These are phyloP conservation scores for Trametes elegans DNA, from an alignment of 768 basidiomycete species.

Conservation along the genomic window DNA sequence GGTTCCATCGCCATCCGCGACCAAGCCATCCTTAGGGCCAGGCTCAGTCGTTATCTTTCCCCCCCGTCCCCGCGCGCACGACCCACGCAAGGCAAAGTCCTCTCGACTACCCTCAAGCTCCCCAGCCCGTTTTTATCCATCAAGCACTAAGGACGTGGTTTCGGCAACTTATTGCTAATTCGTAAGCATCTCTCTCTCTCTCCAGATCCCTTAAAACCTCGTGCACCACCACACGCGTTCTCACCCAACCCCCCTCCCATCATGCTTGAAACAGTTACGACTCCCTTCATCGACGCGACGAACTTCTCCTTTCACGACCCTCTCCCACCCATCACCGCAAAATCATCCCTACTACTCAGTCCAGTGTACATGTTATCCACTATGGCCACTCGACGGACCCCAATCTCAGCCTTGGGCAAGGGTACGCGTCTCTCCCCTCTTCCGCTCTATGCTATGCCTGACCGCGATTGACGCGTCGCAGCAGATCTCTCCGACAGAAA, in stretches of 20 bases:
- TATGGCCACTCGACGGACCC: conserved; percentile 25
- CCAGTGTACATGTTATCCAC: conserved; percentile 26
- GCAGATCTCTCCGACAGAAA: conserved; percentile 40
- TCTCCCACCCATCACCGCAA: conserved; percentile 33
- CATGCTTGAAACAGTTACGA: conserved; percentile 70
- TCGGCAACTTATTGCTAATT: conserved; percentile 52
- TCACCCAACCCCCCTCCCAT: conserved; percentile 7
- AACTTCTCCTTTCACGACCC: conserved; percentile 35
- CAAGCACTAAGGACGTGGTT: conserved; percentile 43
- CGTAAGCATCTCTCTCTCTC: conserved; percentile 33
- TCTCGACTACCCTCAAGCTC: conserved; percentile 18
- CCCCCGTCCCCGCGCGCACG: conserved; percentile 34
- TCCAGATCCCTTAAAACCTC: conserved; percentile 12
- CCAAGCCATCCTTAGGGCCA: conserved; percentile 12
- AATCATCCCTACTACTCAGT: conserved; percentile 31
- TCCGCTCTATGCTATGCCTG: not conserved
- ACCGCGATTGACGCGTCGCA: conserved; percentile 18
- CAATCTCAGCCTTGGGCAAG: conserved; percentile 24
- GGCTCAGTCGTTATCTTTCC: conserved; percentile 32
- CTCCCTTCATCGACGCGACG: conserved; percentile 43
- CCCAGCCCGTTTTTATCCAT: conserved; percentile 24
- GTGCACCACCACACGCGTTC: conserved; percentile 24
- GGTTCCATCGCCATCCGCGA: conserved; percentile 22
- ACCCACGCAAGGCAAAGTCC: conserved; percentile 23
- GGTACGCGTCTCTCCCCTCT: conserved; percentile 19